Evolutionary conservation across 768 basidiomycete genomes (phyloP).

Genomic region (Scleroderma citrinum): DNA sequence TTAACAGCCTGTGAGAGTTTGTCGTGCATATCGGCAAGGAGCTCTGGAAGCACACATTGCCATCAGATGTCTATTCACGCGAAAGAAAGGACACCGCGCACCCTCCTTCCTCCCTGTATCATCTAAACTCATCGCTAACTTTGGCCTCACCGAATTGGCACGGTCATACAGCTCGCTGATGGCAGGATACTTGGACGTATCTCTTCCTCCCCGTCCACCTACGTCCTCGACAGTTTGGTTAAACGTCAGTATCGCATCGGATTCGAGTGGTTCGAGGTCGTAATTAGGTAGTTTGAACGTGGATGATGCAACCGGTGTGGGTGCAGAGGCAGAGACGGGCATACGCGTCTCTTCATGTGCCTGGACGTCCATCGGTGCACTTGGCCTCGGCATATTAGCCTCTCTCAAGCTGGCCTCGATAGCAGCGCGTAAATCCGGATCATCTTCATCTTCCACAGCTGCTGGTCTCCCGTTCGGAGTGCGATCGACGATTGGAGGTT

Average conservation of each 20-base stretch:
- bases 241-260: constrained; percentile 85
- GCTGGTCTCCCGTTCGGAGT: constrained; percentile 27
- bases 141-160: constrained; percentile 71
- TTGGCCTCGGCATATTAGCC: constrained; percentile 67
- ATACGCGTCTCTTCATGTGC: constrained; percentile 41
- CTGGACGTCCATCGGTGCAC: constrained; percentile 63
- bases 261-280: constrained; percentile 77
- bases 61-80: too few relatives aligned
- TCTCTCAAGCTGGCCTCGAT: constrained; percentile 96
- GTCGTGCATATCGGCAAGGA: constrained; percentile 90
- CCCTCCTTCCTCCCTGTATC: constrained; percentile 85
- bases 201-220: constrained; percentile 67
- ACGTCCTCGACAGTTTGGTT: constrained; percentile 86
- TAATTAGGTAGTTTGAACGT: constrained; percentile 61
- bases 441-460: constrained; percentile 67
- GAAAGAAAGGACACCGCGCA: constrained; percentile 32
- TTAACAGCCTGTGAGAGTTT: constrained; percentile 90
- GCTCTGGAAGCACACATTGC: constrained; percentile 52
- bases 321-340: constrained; percentile 31
- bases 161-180: constrained; percentile 82
- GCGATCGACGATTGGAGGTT: constrained; percentile 61
- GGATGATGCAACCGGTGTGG: constrained; percentile 34
- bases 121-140: constrained; percentile 76
- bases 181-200: constrained; percentile 76
- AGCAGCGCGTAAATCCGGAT: constrained; percentile 87